These are phyloP conservation scores for Leersia perrieri DNA, from an alignment of 176 grass and related monocot genomes.

Conservation along the genomic window DNA sequence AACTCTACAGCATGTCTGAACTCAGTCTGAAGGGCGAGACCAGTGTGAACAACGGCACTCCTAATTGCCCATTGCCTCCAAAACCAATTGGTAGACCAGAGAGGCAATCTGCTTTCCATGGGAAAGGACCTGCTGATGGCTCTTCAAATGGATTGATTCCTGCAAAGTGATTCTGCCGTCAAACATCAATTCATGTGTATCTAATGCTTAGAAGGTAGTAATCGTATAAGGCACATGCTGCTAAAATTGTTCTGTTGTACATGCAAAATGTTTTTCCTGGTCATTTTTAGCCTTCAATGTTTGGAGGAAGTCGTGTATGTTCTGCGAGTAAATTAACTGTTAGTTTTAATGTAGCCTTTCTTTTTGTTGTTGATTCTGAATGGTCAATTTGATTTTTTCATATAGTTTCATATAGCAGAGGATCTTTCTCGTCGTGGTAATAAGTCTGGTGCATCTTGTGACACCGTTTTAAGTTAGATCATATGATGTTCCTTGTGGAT, in stretches of 20 bases:
- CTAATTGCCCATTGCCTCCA: conserved; percentile 26
- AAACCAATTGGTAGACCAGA: conserved; percentile 34
- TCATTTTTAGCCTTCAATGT: conserved; percentile 23
- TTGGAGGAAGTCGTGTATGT: conserved; percentile 13
- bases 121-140: conserved; percentile 19
- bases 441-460: too few relatives aligned
- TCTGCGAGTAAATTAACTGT: conserved; percentile 15
- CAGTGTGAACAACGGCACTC: not conserved
- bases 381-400: not conserved
- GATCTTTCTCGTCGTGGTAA: too few relatives aligned
- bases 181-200: conserved; percentile 32
- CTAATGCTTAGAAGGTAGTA: conserved; percentile 35
- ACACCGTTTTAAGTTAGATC: too few relatives aligned
- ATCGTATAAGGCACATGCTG: conserved; percentile 32
- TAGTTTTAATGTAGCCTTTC: conserved; percentile 9
- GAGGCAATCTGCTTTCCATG: conserved; percentile 70
- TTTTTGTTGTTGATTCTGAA: not conserved
- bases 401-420: too few relatives aligned
- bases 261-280: conserved; percentile 22
- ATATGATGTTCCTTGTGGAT: too few relatives aligned
- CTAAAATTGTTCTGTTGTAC: conserved; percentile 8
- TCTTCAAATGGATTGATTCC: conserved; percentile 38
- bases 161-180: conserved; percentile 12
- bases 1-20: conserved; percentile 53
- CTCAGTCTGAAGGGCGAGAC: conserved; percentile 47